Conservation (phyloP, 352 stramenopile species). For the Pythium coloratum region DNA sequence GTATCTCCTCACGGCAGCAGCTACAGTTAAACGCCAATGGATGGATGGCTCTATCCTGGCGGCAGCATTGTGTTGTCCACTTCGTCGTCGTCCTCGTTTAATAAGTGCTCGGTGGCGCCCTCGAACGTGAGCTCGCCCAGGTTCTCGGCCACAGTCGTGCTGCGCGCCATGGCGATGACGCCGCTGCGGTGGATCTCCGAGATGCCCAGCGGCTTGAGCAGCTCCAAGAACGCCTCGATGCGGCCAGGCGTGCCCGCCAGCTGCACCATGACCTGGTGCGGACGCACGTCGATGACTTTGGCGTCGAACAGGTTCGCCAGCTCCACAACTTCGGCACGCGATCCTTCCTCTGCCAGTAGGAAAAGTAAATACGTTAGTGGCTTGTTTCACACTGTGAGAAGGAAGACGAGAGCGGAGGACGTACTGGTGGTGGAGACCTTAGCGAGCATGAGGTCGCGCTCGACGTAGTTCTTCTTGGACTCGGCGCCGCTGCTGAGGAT, state of each 20-base stretch:
- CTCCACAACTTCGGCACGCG: constrained; percentile 76
- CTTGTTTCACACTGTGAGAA: not conserved
- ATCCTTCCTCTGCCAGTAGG: constrained; percentile 41
- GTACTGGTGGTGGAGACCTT: constrained; percentile 80
- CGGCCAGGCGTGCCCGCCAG: constrained; percentile 70
- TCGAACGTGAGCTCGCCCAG: constrained; percentile 72
- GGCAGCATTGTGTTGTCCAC: constrained; percentile 68
- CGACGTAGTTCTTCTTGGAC: constrained; percentile 78
- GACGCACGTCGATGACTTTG: constrained; percentile 84
- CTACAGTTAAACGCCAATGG: not conserved
- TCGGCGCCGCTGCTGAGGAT: constrained; percentile 73
- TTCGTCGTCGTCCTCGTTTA: constrained; percentile 63
- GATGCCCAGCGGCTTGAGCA: constrained; percentile 82
- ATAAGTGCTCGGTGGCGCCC: constrained; percentile 67
- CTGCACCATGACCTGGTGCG: constrained; percentile 84
- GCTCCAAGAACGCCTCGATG: constrained; percentile 81
- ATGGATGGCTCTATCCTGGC: constrained; percentile 46
- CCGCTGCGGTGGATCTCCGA: constrained; percentile 83
- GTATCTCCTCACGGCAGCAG: not conserved
- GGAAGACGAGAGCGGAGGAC: constrained; percentile 18
- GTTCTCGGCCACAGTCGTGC: constrained; percentile 61
- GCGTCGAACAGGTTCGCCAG: constrained; percentile 83
- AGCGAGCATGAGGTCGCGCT: constrained; percentile 87
- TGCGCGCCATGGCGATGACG: constrained; percentile 84
- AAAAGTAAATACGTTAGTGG: not conserved